A percentile compares a stretch with the other conserved stretches of the same genome.
Evolutionary conservation across 192 early-diverging fungal genomes (phyloP).

Genomic region (Funneliformis mosseae): DNA sequence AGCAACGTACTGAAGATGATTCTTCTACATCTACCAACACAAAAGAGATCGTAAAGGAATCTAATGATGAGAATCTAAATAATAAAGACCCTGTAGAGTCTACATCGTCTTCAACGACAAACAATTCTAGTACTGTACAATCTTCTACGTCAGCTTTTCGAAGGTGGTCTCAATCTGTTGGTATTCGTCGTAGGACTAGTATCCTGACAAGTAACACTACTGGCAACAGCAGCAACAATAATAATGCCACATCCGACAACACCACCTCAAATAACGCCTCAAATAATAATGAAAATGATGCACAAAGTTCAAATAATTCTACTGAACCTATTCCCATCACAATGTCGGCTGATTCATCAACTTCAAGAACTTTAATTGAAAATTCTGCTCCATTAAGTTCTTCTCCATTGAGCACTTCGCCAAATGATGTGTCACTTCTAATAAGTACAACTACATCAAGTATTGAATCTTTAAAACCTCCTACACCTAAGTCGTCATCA

Average conservation of each 20-base stretch:
- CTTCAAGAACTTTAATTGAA: not conserved
- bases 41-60: not conserved
- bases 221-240: not conserved
- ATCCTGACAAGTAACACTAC: not conserved
- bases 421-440: not conserved
- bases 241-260: not conserved
- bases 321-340: not conserved
- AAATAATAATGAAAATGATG: not conserved
- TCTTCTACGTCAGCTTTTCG: not conserved
- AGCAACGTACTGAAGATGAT: not conserved
- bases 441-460: not conserved
- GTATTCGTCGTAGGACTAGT: not conserved
- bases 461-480: not conserved
- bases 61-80: no score
- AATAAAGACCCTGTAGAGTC: no score
- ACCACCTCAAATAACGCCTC: not conserved
- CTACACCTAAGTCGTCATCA: not conserved
- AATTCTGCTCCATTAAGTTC: not conserved
- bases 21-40: no score
- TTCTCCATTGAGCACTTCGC: not conserved
- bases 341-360: not conserved
- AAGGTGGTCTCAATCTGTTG: conserved; percentile 9
- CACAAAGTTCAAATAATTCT: not conserved
- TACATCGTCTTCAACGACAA: not conserved
- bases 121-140: not conserved